A percentile compares a stretch with the other conserved stretches of the same genome.
Conservation (phyloP, 768 basidiomycete genomes). For the Boletus barrowsii region DNA sequence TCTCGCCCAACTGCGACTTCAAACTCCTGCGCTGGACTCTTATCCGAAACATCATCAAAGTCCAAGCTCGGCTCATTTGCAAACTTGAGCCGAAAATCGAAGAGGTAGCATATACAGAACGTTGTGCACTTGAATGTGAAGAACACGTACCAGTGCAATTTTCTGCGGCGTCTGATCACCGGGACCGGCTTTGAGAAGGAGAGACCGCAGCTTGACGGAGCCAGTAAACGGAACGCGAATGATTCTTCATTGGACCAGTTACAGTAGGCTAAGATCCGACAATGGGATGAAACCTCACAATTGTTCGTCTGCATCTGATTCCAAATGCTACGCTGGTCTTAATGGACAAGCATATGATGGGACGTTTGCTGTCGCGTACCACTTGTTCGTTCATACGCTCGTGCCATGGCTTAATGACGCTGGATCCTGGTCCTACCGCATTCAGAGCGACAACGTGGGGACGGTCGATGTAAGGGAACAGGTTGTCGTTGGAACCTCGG, state of each 20-base stretch:
- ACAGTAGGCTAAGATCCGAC: neutral
- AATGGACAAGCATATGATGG: neutral
- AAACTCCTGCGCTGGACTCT: slow-evolving; percentile 68
- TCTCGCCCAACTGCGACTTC: slow-evolving; percentile 66
- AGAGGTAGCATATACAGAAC: neutral
- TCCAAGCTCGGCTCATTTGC: slow-evolving; percentile 76
- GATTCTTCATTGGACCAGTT: slow-evolving; percentile 47
- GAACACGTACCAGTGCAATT: slow-evolving; percentile 57
- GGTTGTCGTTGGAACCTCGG: slow-evolving; percentile 60
- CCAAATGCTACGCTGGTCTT: slow-evolving; percentile 54
- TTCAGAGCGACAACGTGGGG: slow-evolving; percentile 82
- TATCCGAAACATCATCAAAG: slow-evolving; percentile 68
- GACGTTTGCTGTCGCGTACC: slow-evolving; percentile 40
- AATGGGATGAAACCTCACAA: slow-evolving; percentile 48
- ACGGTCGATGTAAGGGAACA: slow-evolving; percentile 75
- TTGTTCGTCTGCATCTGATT: slow-evolving; percentile 91
- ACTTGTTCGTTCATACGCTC: slow-evolving; percentile 64
- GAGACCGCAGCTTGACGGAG: slow-evolving; percentile 76
- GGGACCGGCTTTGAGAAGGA: slow-evolving; percentile 84
- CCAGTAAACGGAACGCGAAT: slow-evolving; percentile 85
- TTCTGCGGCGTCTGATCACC: slow-evolving; percentile 71
- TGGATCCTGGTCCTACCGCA: slow-evolving; percentile 45
- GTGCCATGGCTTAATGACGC: slow-evolving; percentile 87
- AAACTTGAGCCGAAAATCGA: slow-evolving; percentile 47
- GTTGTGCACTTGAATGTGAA: neutral